Evolutionary conservation across 768 basidiomycete species (phyloP).

Genomic region (Macrolepiota dolichaula): DNA sequence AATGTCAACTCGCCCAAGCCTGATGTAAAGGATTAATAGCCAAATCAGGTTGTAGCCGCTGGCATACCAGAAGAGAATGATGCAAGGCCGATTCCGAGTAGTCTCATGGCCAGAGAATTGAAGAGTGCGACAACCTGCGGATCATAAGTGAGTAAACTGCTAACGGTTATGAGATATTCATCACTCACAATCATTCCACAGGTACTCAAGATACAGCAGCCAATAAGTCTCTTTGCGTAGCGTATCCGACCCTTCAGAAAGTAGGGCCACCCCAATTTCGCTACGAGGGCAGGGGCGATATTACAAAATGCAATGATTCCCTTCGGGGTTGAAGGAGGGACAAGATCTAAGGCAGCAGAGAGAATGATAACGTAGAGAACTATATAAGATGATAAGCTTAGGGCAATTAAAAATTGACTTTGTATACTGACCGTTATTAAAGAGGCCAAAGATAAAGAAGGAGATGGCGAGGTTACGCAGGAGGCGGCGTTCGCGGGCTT

Average conservation of each 20-base stretch:
- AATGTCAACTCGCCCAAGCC: constrained; percentile 95
- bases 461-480: constrained; percentile 48
- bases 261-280: constrained; percentile 92
- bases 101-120: constrained; percentile 58
- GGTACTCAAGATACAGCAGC: constrained; percentile 74
- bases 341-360: constrained; percentile 92
- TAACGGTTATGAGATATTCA: background rate
- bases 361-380: constrained; percentile 96
- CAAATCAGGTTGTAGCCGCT: background rate
- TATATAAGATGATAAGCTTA: constrained; percentile 23
- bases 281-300: constrained; percentile 81
- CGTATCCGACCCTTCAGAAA: constrained; percentile 81
- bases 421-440: constrained; percentile 75
- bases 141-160: background rate
- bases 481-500: constrained; percentile 27
- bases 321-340: constrained; percentile 88
- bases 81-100: constrained; percentile 76
- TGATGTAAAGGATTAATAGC: constrained; percentile 22
- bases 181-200: constrained; percentile 81
- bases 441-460: constrained; percentile 89
- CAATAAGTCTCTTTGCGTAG: constrained; percentile 69
- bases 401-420: background rate
- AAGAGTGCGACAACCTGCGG: constrained; percentile 74
- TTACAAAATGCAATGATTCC: constrained; percentile 96
- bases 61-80: constrained; percentile 78